Conservation (phyloP, 768 basidiomycete genomes). For the Pleurotus tuber-regium region DNA sequence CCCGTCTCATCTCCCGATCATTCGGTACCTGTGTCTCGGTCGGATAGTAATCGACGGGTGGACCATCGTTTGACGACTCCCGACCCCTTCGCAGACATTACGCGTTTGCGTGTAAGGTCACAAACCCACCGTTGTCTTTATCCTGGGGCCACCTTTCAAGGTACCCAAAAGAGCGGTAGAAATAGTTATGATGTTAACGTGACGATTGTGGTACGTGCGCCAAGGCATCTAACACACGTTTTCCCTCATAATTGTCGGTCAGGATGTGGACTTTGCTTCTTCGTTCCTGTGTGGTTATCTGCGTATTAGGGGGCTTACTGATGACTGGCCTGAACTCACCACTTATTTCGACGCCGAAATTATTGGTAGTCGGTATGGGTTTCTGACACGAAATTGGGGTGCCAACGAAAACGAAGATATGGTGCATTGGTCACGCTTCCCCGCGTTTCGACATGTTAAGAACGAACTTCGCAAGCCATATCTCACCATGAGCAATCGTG, state of each 20-base stretch:
- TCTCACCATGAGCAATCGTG: slow-evolving; percentile 73
- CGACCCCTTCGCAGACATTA: slow-evolving; percentile 71
- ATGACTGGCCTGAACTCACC: slow-evolving; percentile 93
- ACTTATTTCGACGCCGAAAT: slow-evolving; percentile 98
- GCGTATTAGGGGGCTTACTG: slow-evolving; percentile 87
- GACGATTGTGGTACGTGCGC: slow-evolving; percentile 76
- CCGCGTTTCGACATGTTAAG: slow-evolving; percentile 81
- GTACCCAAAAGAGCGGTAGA: slow-evolving; percentile 91
- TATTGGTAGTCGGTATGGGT: slow-evolving; percentile 87
- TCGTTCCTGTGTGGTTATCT: slow-evolving; percentile 91
- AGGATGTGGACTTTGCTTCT: slow-evolving; percentile 89
- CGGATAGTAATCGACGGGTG: slow-evolving; percentile 18
- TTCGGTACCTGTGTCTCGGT: slow-evolving; percentile 16
- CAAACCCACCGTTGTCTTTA: slow-evolving; percentile 78
- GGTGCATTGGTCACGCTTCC: slow-evolving; percentile 93
- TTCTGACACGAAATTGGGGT: slow-evolving; percentile 88
- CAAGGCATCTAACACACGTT: slow-evolving; percentile 12
- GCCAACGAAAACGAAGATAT: slow-evolving; percentile 90
- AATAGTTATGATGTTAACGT: slow-evolving; percentile 95
- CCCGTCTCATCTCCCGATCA: neutral
- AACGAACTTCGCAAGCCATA: slow-evolving; percentile 76
- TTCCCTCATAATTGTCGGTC: slow-evolving; percentile 11
- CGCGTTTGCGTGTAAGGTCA: slow-evolving; percentile 69
- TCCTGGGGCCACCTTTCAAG: slow-evolving; percentile 85
- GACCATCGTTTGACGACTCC: slow-evolving; percentile 22